Base-by-base conservation (phyloP, 306 rosid genomes). In the Inga oerstediana region DNA sequence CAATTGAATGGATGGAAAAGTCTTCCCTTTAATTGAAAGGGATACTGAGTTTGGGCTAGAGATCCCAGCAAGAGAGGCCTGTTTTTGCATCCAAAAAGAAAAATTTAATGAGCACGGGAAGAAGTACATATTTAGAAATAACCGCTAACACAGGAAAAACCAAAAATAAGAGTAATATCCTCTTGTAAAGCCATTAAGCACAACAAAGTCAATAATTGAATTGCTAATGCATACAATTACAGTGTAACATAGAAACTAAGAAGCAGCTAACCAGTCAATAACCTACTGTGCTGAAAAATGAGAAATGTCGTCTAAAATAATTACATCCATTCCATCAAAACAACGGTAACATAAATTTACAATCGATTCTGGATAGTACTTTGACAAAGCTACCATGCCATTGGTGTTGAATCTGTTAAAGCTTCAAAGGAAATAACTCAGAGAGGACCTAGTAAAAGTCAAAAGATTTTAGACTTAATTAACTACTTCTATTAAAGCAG, bases 11-110 rank as follows among this genome's bases (percentile, higher is more conserved):
- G 88, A 80, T 39, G 89, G 87, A 85, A 90, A 91, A 49, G 85
- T 68, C 37, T 71, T 85, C 66, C 87, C 87, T 24, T 77, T 89
- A 14, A 86, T 76, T 70, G 92, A 87, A 78, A 89, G 82, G 24
- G 92, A 91, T 82, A 91, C 86, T 11, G 88, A 89, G 43, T 79
- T 88, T 64, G 89, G 54, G 46, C 58, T 83, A 80, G 87, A 81
- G 78, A 80, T 48, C 82, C 89, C 87, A 69, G 82, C 48, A 84
- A 77, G 39, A 46, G 81, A 74, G 39, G 79, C 90, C 98, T 93
- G 88, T 69, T 70, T 37, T 85, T 66, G 27, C 80, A 79, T 79
- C 84, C 75, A 83, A 86, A 72, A 75, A 84, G 17, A 80, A 82
- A 19, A 78, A 80, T 20, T 9, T 17, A 83, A 52, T 66, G 45